phyloP scores from a whole-genome alignment of 495 filamentous ascomycete species.

The Xylaria palmicola region DNA sequence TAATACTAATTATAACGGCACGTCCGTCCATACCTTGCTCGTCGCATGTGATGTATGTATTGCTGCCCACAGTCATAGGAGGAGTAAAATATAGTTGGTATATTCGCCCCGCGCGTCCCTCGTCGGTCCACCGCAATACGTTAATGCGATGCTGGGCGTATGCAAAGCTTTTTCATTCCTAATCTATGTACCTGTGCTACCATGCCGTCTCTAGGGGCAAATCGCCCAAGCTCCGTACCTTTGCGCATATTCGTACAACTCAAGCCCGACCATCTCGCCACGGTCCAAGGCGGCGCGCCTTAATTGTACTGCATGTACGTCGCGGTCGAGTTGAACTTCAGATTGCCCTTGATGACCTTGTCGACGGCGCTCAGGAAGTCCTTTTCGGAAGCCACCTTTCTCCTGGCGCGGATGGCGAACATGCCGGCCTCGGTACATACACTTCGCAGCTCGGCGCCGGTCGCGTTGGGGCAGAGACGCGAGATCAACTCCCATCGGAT shows the following conservation, averaged over 20 bases:
- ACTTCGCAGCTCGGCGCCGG: slow-evolving; percentile 88
- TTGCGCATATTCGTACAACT: slow-evolving; percentile 23
- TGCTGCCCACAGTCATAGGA: no score
- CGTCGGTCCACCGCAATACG: no score
- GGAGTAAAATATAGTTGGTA: no score
- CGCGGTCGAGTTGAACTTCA: slow-evolving; percentile 99
- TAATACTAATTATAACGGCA: no score
- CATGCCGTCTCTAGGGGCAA: neutral
- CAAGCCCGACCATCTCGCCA: neutral
- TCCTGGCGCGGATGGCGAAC: slow-evolving; percentile 94
- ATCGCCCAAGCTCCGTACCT: neutral
- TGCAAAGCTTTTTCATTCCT: slow-evolving; percentile 9
- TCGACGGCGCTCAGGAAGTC: slow-evolving; percentile 97
- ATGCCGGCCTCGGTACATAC: slow-evolving; percentile 99
- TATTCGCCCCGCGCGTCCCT: no score
- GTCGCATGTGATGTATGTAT: no score
- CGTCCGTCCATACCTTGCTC: no score
- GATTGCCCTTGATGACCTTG: slow-evolving; percentile 98
- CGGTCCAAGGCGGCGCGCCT: neutral
- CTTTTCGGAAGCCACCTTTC: slow-evolving; percentile 99
- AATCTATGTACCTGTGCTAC: slow-evolving; percentile 8
- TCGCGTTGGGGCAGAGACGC: slow-evolving; percentile 93
- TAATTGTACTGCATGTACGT: slow-evolving; percentile 99
- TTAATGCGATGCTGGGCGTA: neutral
- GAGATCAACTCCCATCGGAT: slow-evolving; percentile 99